Evolutionary conservation across 495 filamentous ascomycete species (phyloP).

Genomic region (Penicillium arizonense): DNA sequence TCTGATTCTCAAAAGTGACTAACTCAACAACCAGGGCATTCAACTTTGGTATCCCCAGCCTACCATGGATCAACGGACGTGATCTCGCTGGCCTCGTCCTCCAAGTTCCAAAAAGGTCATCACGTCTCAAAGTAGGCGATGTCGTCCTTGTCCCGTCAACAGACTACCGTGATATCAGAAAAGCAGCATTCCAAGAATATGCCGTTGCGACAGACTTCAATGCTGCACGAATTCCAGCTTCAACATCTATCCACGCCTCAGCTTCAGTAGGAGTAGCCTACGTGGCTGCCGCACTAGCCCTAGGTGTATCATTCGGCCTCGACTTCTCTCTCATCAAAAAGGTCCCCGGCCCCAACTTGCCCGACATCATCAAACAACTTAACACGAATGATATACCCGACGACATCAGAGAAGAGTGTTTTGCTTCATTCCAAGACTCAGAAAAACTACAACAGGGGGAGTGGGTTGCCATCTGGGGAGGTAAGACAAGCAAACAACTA

Average conservation of each 20-base stretch:
- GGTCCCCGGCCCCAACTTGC: conserved; percentile 53
- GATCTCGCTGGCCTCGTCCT: conserved; percentile 61
- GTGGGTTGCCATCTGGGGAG: conserved; percentile 71
- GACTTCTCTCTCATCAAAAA: conserved; percentile 44
- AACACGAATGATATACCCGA: conserved; percentile 38
- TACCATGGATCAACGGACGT: conserved; percentile 67
- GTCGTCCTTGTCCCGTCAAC: conserved; percentile 63
- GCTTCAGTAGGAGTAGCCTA: conserved; percentile 65
- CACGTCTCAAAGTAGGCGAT: conserved; percentile 53
- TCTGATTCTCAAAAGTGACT: not conserved
- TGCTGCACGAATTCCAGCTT: conserved; percentile 54
- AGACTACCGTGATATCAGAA: conserved; percentile 68
- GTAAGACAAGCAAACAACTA: conserved; percentile 31
- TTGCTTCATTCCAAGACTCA: conserved; percentile 37
- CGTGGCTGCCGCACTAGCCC: conserved; percentile 55
- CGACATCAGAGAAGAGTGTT: conserved; percentile 55
- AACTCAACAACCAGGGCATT: conserved; percentile 44
- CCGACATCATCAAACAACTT: conserved; percentile 37
- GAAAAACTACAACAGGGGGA: conserved; percentile 53
- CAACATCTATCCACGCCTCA: conserved; percentile 46
- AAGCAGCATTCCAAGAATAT: conserved; percentile 69
- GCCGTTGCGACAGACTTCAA: conserved; percentile 62
- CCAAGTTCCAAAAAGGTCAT: conserved; percentile 36
- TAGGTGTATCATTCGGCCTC: conserved; percentile 62
- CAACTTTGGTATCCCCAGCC: conserved; percentile 61